phyloP scores from a whole-genome alignment of 176 grass and related monocot species.

The Musa troglodytarum region DNA sequence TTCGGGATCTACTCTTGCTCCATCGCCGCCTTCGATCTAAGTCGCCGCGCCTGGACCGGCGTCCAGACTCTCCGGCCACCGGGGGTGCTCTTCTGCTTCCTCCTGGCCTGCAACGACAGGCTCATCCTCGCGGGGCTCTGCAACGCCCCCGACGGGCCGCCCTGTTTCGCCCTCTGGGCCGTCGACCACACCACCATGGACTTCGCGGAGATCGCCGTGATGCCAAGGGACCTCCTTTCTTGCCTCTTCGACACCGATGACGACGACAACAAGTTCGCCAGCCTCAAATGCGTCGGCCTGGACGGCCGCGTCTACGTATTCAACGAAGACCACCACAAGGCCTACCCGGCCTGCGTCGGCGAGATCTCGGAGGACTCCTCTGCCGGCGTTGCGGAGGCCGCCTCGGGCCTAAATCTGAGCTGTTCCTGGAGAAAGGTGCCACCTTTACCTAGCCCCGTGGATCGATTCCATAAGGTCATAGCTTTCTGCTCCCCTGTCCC shows the following conservation, averaged over 20 bases:
- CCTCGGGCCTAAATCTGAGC: not conserved
- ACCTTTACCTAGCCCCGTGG: conserved; percentile 21
- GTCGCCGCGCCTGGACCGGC: conserved; percentile 22
- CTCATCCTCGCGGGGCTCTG: conserved; percentile 26
- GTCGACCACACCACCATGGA: conserved; percentile 30
- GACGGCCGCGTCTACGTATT: conserved; percentile 46
- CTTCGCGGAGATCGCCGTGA: conserved; percentile 22
- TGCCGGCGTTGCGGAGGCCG: not conserved
- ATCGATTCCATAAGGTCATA: conserved; percentile 40
- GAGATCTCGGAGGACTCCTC: conserved; percentile 12
- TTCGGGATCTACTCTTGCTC: conserved; percentile 35
- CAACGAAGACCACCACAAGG: conserved; percentile 42
- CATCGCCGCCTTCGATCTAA: conserved; percentile 44
- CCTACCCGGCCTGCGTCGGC: conserved; percentile 40
- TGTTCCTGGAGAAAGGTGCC: conserved; percentile 40
- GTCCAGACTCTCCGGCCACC: conserved; percentile 24
- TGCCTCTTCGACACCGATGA: conserved; percentile 33
- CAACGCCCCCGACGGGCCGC: not conserved
- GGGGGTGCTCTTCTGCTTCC: conserved; percentile 33
- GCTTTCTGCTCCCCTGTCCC: conserved; percentile 43
- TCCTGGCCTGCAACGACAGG: conserved; percentile 21
- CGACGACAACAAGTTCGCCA: conserved; percentile 36
- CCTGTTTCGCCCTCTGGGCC: conserved; percentile 32
- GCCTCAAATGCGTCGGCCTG: conserved; percentile 48
- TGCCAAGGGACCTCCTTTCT: conserved; percentile 34